Conservation (phyloP, 2,329 filamentous ascomycete genomes). For the Hypoxylon sp. region DNA sequence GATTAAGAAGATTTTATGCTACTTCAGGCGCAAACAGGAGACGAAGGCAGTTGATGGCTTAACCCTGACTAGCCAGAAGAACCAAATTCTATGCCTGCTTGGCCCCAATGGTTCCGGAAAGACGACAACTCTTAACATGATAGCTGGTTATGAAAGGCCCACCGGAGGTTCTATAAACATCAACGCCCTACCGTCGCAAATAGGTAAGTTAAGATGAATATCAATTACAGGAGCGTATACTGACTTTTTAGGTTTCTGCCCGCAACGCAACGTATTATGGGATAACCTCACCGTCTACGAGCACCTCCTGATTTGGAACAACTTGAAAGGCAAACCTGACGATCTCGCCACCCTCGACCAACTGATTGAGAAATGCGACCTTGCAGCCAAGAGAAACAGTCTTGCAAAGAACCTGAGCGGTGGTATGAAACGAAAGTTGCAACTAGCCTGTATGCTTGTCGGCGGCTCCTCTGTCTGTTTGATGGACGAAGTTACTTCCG, state of each 20-base stretch:
- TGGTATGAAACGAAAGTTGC: conserved; percentile 82
- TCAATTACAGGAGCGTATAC: conserved; percentile 45
- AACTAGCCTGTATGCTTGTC: conserved; percentile 84
- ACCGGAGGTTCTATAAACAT: conserved; percentile 73
- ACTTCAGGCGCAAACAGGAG: conserved; percentile 52
- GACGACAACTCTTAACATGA: conserved; percentile 77
- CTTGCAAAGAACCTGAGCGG: conserved; percentile 77
- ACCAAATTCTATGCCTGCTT: conserved; percentile 75
- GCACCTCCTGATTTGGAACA: conserved; percentile 79
- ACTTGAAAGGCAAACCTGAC: conserved; percentile 70
- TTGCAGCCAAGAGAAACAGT: conserved; percentile 73
- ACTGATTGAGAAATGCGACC: conserved; percentile 74
- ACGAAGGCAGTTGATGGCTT: conserved; percentile 72
- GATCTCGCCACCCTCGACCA: conserved; percentile 63
- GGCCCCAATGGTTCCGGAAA: conserved; percentile 81
- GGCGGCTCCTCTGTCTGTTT: conserved; percentile 80
- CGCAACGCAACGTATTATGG: conserved; percentile 84
- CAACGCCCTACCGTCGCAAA: conserved; percentile 63
- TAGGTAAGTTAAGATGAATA: conserved; percentile 62
- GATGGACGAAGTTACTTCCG: conserved; percentile 79
- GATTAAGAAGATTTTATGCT: conserved; percentile 52
- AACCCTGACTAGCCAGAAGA: conserved; percentile 69
- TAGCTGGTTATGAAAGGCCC: conserved; percentile 74
- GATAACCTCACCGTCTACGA: conserved; percentile 79
- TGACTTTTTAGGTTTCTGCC: conserved; percentile 77